These are phyloP conservation scores for Botrytis galanthina DNA, from an alignment of 2,329 filamentous ascomycete genomes.

Conservation along the genomic window DNA sequence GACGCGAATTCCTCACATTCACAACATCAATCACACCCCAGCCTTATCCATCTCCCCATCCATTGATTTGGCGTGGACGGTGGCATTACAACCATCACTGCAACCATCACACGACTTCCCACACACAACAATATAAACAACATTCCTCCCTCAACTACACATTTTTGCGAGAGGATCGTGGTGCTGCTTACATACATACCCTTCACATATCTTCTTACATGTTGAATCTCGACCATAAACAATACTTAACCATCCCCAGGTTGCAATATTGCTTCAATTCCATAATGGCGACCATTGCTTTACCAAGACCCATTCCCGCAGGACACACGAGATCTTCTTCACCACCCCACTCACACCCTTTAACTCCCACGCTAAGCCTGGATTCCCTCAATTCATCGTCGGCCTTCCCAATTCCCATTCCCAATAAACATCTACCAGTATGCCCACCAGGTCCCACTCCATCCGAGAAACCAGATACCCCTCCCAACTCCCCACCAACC, in stretches of 20 bases:
- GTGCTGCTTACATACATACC: not conserved
- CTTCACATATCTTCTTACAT: conserved; percentile 2
- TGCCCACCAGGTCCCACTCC: conserved; percentile 76
- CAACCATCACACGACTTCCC: conserved; percentile 4
- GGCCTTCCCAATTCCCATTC: conserved; percentile 60
- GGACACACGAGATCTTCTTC: conserved; percentile 42
- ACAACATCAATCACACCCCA: not conserved
- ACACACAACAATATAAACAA: not conserved
- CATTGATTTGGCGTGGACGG: not conserved
- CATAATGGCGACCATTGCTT: conserved; percentile 39
- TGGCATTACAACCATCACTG: conserved; percentile 1
- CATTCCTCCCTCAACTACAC: not conserved
- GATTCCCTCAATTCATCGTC: conserved; percentile 49
- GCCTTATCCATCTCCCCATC: not conserved
- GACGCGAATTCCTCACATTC: not conserved
- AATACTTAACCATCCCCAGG: not conserved
- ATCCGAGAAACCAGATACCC: conserved; percentile 56
- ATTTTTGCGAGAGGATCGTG: not conserved
- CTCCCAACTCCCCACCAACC: conserved; percentile 63
- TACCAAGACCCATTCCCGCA: conserved; percentile 35
- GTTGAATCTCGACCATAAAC: conserved; percentile 5
- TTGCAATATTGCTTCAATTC: conserved; percentile 20
- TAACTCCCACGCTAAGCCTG: conserved; percentile 56
- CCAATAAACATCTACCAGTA: conserved; percentile 87
- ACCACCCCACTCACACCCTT: conserved; percentile 48